Conservation (phyloP, 78 protist genomes). For the Dictyostelium intermedium region DNA sequence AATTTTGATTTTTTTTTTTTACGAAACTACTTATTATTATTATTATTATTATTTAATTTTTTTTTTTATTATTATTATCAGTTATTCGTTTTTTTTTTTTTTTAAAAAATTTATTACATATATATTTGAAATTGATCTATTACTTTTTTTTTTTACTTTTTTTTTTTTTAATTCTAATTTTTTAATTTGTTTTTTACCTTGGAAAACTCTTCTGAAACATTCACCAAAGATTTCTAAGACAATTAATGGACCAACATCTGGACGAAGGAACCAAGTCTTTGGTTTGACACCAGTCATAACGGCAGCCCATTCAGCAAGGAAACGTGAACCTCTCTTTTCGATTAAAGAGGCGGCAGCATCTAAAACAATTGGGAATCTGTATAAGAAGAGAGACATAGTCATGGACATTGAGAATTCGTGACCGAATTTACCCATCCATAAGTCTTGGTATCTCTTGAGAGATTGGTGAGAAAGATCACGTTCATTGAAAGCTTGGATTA, state of each 20-base stretch:
- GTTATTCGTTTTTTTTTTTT: background rate
- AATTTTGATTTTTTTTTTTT: background rate
- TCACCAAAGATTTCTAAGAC: conserved; percentile 45
- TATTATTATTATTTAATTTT: background rate
- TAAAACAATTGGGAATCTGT: conserved; percentile 82
- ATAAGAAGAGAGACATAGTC: conserved; percentile 67
- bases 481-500: conserved; percentile 63
- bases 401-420: conserved; percentile 83
- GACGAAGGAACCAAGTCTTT: conserved; percentile 76
- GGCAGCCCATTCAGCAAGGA: conserved; percentile 84
- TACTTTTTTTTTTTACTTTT: background rate
- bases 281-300: conserved; percentile 79
- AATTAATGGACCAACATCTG: conserved; percentile 76
- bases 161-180: conserved; percentile 2
- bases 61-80: background rate
- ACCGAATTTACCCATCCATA: conserved; percentile 77
- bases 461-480: conserved; percentile 62
- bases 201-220: conserved; percentile 36
- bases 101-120: background rate
- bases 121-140: background rate
- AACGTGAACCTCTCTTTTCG: conserved; percentile 68
- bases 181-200: background rate
- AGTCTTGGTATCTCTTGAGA: conserved; percentile 75
- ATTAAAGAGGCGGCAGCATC: conserved; percentile 80
- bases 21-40: background rate